These are phyloP conservation scores for Podila clonocystis DNA, from an alignment of 192 early-diverging fungal genomes.

Conservation along the genomic window DNA sequence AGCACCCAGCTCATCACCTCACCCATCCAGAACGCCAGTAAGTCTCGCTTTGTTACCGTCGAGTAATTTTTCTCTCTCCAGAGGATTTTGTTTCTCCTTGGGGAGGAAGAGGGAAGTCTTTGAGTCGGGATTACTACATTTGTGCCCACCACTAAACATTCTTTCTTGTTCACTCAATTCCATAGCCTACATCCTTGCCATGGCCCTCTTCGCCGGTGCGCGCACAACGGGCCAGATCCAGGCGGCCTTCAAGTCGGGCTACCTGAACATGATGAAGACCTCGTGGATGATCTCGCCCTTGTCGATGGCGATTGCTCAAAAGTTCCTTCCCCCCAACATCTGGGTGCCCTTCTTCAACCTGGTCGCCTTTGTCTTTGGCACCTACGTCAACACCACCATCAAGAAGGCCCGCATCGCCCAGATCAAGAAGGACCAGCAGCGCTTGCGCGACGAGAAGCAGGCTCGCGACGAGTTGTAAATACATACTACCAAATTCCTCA, in stretches of 20 bases:
- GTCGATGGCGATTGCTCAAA: slow-evolving; percentile 81
- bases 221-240: slow-evolving; percentile 61
- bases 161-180: neutral
- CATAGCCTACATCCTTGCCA: slow-evolving; percentile 82
- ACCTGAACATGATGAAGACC: slow-evolving; percentile 83
- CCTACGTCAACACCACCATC: slow-evolving; percentile 79
- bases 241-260: slow-evolving; percentile 63
- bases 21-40: slow-evolving; percentile 88
- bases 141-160: neutral
- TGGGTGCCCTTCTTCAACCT: slow-evolving; percentile 96
- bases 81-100: neutral
- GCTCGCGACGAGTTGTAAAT: slow-evolving; percentile 51
- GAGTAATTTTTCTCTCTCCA: neutral
- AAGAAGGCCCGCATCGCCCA: slow-evolving; percentile 66
- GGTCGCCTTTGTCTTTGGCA: slow-evolving; percentile 81
- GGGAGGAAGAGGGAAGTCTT: too few species aligned
- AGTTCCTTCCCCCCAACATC: slow-evolving; percentile 75
- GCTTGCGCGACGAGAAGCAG: slow-evolving; percentile 55
- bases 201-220: slow-evolving; percentile 84
- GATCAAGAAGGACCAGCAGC: slow-evolving; percentile 51
- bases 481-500: neutral
- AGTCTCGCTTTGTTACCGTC: slow-evolving; percentile 6
- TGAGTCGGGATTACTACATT: too few species aligned
- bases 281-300: slow-evolving; percentile 86
- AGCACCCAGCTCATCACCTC: slow-evolving; percentile 81